Percentiles rank a stretch among this genome's conserved stretches.
These are phyloP conservation scores for Diplogelasinospora grovesii DNA, from an alignment of 495 filamentous ascomycete genomes.

Conservation along the genomic window DNA sequence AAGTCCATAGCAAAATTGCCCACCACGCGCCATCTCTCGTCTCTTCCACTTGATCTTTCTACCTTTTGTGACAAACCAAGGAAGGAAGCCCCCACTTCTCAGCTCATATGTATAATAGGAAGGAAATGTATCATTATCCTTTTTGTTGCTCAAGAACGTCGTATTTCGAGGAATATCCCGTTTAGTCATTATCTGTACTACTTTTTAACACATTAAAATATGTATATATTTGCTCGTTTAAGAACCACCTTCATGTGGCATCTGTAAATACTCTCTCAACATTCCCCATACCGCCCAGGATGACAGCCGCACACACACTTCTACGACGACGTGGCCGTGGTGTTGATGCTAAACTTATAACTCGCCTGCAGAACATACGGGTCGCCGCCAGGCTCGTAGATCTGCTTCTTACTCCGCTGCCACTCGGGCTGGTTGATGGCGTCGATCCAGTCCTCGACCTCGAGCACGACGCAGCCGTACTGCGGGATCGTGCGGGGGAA, in stretches of 20 bases:
- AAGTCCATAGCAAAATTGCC: too few relatives aligned
- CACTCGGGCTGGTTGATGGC: constrained; percentile 75
- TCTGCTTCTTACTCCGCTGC: constrained; percentile 55
- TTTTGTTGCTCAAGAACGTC: too few relatives aligned
- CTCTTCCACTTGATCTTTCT: too few relatives aligned
- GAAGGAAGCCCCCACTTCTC: too few relatives aligned
- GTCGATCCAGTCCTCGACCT: constrained; percentile 70
- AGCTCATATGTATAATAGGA: too few relatives aligned
- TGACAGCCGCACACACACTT: background rate
- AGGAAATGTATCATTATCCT: too few relatives aligned
- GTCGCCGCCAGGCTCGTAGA: constrained; percentile 55
- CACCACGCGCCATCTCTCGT: too few relatives aligned
- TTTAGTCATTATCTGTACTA: too few relatives aligned
- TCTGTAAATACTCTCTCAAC: constrained; percentile 3
- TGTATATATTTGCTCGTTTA: background rate
- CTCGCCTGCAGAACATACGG: constrained; percentile 60
- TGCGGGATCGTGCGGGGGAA: constrained; percentile 49
- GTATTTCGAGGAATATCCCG: too few relatives aligned
- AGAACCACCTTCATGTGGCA: background rate
- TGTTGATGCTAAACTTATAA: constrained; percentile 50
- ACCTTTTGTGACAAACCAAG: too few relatives aligned
- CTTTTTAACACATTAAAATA: too few relatives aligned
- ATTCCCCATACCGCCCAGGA: background rate
- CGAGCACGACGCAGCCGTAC: constrained; percentile 68
- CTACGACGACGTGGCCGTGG: constrained; percentile 17